These are phyloP conservation scores for Magnusiomyces ingens DNA, from an alignment of 1,139 yeast species.

Conservation along the genomic window DNA sequence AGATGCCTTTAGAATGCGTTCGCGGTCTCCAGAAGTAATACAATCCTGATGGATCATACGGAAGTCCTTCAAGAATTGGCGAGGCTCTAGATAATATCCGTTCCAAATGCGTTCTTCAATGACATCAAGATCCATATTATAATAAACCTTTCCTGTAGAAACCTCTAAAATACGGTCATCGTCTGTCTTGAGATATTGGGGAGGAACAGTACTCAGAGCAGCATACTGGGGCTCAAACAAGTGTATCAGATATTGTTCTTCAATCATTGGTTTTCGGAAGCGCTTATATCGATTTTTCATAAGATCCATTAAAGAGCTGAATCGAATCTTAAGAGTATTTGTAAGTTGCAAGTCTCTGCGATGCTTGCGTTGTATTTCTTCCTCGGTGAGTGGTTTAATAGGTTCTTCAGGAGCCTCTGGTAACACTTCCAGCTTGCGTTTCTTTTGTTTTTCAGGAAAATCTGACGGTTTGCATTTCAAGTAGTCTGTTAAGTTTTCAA, in stretches of 20 bases:
- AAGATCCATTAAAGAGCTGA: constrained; percentile 83
- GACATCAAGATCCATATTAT: constrained; percentile 88
- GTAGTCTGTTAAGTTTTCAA: constrained; percentile 49
- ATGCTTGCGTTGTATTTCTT: constrained; percentile 46
- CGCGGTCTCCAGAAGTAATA: constrained; percentile 69
- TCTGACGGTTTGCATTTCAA: constrained; percentile 58
- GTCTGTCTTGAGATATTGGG: constrained; percentile 47
- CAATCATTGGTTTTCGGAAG: constrained; percentile 84
- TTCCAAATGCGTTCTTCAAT: constrained; percentile 96
- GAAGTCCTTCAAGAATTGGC: constrained; percentile 77
- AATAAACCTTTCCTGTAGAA: constrained; percentile 62
- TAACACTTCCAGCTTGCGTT: constrained; percentile 37
- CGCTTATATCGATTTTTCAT: constrained; percentile 81
- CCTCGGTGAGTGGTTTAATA: constrained; percentile 21
- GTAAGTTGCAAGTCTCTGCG: constrained; percentile 74
- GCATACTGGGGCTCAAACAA: constrained; percentile 55
- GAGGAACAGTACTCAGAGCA: constrained; percentile 23
- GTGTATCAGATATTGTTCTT: constrained; percentile 64
- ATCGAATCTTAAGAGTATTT: constrained; percentile 73
- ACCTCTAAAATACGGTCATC: constrained; percentile 79
- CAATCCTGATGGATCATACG: constrained; percentile 80
- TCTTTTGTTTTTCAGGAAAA: constrained; percentile 36
- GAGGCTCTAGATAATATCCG: constrained; percentile 90
- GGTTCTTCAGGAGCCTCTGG: constrained; percentile 37
- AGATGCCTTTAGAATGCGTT: constrained; percentile 77